phyloP scores from a whole-genome alignment of 768 basidiomycete species.

The Suillus decipiens region DNA sequence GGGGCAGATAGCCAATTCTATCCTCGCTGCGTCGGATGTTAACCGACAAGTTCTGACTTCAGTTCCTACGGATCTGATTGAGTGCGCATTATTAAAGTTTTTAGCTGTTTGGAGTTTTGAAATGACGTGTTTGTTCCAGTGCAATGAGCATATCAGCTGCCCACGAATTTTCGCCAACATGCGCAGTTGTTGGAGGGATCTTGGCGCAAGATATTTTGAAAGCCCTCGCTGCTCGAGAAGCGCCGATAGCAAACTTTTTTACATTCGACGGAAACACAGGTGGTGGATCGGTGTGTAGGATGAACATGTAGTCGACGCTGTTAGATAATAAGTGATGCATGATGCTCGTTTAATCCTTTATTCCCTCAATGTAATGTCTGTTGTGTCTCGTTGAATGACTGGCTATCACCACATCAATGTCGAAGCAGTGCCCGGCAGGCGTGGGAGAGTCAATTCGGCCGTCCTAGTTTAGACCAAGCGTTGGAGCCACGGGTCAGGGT shows the following conservation, averaged over 20 bases:
- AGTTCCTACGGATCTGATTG: constrained; percentile 59
- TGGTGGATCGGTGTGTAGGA: constrained; percentile 64
- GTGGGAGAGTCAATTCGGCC: constrained; percentile 18
- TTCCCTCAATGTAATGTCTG: background rate
- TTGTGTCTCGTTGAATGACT: background rate
- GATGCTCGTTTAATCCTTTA: background rate
- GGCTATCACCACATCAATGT: background rate
- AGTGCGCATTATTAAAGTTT: constrained; percentile 45
- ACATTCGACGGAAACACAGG: constrained; percentile 85
- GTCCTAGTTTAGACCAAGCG: constrained; percentile 23
- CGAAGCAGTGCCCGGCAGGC: background rate
- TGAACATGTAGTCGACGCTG: constrained; percentile 41
- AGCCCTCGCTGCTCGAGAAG: constrained; percentile 85
- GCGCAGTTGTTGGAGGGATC: constrained; percentile 94
- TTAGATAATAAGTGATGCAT: constrained; percentile 1
- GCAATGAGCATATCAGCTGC: constrained; percentile 66
- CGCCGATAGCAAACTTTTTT: constrained; percentile 92
- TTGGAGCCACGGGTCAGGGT: constrained; percentile 22
- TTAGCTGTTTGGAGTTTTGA: background rate
- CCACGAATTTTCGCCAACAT: constrained; percentile 90
- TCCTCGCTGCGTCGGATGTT: constrained; percentile 64
- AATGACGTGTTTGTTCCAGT: constrained; percentile 41
- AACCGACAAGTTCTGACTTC: constrained; percentile 64
- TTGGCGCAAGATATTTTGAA: constrained; percentile 95
- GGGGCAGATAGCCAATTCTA: constrained; percentile 58